phyloP scores from a whole-genome alignment of 1,284 basidiomycete genomes.

The Thecaphora thlaspeos region DNA sequence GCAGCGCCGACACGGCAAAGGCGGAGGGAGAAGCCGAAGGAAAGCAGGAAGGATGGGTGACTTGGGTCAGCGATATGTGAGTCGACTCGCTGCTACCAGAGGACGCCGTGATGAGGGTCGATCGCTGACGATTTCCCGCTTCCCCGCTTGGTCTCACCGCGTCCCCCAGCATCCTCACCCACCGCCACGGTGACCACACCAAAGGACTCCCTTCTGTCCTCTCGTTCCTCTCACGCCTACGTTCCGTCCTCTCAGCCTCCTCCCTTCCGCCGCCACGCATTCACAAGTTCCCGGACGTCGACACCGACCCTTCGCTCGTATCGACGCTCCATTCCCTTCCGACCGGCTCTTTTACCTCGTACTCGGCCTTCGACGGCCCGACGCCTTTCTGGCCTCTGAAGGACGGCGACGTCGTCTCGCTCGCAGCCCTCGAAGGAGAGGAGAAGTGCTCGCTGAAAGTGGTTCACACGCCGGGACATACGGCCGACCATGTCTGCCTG shows the following conservation, averaged over 20 bases:
- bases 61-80: conserved; percentile 41
- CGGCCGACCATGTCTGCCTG: conserved; percentile 74
- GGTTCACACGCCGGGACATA: conserved; percentile 87
- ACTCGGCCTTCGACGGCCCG: conserved; percentile 4
- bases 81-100: conserved; percentile 4
- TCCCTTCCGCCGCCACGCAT: conserved; percentile 57
- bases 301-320: conserved; percentile 70
- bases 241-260: conserved; percentile 9
- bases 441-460: conserved; percentile 60
- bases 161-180: conserved; percentile 77
- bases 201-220: conserved; percentile 75
- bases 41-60: conserved; percentile 22
- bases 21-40: conserved; percentile 20
- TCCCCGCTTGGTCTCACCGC: background rate
- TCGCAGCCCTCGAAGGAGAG: background rate
- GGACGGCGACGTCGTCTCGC: conserved; percentile 23
- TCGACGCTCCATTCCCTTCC: conserved; percentile 76
- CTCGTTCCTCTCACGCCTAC: conserved; percentile 64
- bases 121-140: no score
- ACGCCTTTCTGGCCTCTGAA: conserved; percentile 23
- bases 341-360: conserved; percentile 75
- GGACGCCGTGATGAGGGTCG: no score
- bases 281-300: conserved; percentile 59
- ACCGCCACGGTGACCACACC: conserved; percentile 85
- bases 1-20: conserved; percentile 1